Evolutionary conservation across 441 rosid genomes (phyloP).

Genomic region (Syzygium syzygioides): DNA sequence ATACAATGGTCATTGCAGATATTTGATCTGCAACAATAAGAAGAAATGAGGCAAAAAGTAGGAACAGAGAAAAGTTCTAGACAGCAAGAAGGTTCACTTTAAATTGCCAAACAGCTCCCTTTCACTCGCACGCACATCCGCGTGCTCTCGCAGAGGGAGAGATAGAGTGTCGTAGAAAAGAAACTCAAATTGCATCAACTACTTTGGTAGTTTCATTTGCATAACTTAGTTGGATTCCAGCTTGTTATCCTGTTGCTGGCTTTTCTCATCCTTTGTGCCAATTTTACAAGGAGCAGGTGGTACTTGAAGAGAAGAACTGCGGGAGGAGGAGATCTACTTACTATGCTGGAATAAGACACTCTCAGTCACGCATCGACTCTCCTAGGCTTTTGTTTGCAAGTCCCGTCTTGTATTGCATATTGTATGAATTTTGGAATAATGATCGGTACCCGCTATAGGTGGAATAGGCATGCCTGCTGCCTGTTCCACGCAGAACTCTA

Average conservation of each 20-base stretch:
- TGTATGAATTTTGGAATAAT: background rate
- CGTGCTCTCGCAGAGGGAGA: fast-evolving
- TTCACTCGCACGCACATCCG: background rate
- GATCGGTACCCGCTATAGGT: background rate
- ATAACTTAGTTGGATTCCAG: background rate
- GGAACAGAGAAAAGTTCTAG: background rate
- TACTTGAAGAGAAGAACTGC: background rate
- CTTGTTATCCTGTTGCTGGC: background rate
- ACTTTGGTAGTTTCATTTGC: background rate
- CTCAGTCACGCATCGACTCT: background rate
- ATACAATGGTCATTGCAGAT: background rate
- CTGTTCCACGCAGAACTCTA: background rate
- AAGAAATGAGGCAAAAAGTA: background rate
- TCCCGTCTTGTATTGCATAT: background rate
- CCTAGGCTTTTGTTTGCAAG: background rate
- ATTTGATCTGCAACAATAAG: background rate
- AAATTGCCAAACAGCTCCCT: background rate
- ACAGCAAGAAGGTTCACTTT: background rate
- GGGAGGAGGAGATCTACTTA: background rate
- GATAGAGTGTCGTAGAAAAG: background rate
- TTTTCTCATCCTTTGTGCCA: background rate
- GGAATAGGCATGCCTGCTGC: background rate
- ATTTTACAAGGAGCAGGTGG: background rate
- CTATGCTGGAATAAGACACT: background rate
- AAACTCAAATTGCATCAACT: background rate